Evolutionary conservation across 2,329 filamentous ascomycete species (phyloP).

Genomic region (Sporothrix humicola): DNA sequence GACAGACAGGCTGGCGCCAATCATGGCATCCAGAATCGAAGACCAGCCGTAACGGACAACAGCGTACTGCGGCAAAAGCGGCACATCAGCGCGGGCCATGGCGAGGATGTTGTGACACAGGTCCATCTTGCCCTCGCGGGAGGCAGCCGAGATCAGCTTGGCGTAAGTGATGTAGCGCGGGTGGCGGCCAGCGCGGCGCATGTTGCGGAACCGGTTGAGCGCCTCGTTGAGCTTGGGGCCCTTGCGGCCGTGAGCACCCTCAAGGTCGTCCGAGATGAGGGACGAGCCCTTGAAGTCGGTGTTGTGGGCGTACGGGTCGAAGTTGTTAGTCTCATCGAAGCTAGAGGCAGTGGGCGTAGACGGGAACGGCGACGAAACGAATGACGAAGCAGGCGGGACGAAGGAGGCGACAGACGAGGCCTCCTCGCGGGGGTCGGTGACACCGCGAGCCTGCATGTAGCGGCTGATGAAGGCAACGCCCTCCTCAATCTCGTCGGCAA

Average conservation of each 20-base stretch:
- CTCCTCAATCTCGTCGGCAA: conserved; percentile 84
- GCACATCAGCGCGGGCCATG: conserved; percentile 89
- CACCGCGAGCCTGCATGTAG: conserved; percentile 63
- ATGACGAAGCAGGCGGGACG: conserved; percentile 52
- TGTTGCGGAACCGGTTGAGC: conserved; percentile 84
- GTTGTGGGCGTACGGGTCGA: conserved; percentile 86
- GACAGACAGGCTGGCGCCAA: conserved; percentile 84
- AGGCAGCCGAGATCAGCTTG: conserved; percentile 89
- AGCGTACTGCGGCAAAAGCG: conserved; percentile 80
- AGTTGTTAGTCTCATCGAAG: conserved; percentile 71
- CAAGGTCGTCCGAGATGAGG: conserved; percentile 85
- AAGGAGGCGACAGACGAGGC: conserved; percentile 54
- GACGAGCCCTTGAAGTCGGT: conserved; percentile 95
- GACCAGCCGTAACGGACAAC: conserved; percentile 95
- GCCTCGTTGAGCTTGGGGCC: conserved; percentile 79
- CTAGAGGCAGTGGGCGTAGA: conserved; percentile 63
- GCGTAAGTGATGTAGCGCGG: conserved; percentile 96
- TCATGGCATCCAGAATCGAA: conserved; percentile 94
- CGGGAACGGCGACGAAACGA: conserved; percentile 57
- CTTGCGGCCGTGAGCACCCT: conserved; percentile 76
- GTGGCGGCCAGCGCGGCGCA: conserved; percentile 88
- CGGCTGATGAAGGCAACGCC: conserved; percentile 71
- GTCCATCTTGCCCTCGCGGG: conserved; percentile 80
- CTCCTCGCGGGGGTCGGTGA: conserved; percentile 60
- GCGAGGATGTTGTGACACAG: conserved; percentile 84